Conservation (phyloP, 768 basidiomycete genomes). For the Boletus sp. region DNA sequence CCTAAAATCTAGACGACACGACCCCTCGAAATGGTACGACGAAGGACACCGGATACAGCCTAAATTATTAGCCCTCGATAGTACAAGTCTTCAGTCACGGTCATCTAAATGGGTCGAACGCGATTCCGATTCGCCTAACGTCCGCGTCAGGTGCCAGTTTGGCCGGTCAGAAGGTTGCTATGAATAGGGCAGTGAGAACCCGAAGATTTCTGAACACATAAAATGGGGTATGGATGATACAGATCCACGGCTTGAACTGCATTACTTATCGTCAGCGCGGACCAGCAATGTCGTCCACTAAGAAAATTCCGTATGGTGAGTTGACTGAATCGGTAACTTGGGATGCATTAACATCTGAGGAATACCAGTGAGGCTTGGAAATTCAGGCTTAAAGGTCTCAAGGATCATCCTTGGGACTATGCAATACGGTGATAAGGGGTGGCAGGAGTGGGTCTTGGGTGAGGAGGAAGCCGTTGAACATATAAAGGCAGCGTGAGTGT, state of each 20-base stretch:
- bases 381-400: conserved; percentile 51
- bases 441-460: conserved; percentile 53
- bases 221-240: background rate
- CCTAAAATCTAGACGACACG: background rate
- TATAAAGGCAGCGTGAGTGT: conserved; percentile 45
- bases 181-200: conserved; percentile 21
- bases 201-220: background rate
- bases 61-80: too few relatives aligned
- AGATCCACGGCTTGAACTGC: background rate
- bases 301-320: conserved; percentile 36
- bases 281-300: conserved; percentile 20
- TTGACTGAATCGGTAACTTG: background rate
- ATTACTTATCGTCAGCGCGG: background rate
- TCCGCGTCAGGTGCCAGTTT: conserved; percentile 1
- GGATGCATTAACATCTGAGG: background rate
- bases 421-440: conserved; percentile 45
- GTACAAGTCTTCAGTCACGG: background rate
- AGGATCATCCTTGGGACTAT: conserved; percentile 50
- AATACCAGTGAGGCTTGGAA: conserved; percentile 41
- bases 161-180: background rate
- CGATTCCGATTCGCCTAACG: background rate
- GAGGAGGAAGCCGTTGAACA: conserved; percentile 47
- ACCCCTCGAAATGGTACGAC: background rate
- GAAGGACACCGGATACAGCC: too few relatives aligned
- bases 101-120: background rate